Percentiles rank a stretch among this genome's conserved stretches.
Conservation (phyloP, 192 early-diverging fungal species). For the Linnemannia schmuckeri region DNA sequence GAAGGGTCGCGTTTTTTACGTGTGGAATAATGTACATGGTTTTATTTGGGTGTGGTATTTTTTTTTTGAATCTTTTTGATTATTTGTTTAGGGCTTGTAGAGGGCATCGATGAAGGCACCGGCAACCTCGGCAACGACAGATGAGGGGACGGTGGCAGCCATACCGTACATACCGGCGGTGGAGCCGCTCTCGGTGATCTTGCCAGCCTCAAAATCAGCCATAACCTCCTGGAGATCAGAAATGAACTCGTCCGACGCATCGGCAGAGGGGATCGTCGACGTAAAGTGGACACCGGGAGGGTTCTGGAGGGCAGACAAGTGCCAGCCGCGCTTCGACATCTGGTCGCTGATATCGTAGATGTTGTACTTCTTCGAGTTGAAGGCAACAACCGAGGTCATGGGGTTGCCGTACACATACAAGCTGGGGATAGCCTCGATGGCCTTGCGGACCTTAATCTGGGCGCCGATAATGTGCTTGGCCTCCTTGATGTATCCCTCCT, state of each 20-base stretch:
- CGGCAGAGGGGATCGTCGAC: conserved; percentile 85
- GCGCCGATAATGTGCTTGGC: conserved; percentile 85
- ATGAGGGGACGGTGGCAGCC: conserved; percentile 89
- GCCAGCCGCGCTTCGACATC: conserved; percentile 86
- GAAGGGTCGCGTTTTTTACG: background rate
- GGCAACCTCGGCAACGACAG: conserved; percentile 89
- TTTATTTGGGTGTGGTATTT: conserved; percentile 1
- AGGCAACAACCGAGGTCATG: conserved; percentile 83
- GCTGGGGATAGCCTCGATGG: conserved; percentile 74
- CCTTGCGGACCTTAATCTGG: conserved; percentile 63
- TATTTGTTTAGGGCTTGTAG: conserved; percentile 68
- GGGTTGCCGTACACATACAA: conserved; percentile 91
- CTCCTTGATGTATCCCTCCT: conserved; percentile 86
- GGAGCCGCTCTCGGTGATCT: conserved; percentile 75
- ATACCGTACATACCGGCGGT: conserved; percentile 95
- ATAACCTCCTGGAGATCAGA: conserved; percentile 84
- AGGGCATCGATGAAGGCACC: conserved; percentile 90
- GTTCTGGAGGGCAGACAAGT: conserved; percentile 89
- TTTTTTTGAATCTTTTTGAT: background rate
- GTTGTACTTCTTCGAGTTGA: conserved; percentile 80
- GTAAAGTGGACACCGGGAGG: conserved; percentile 92
- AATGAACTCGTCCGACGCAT: conserved; percentile 78
- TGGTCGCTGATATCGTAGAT: conserved; percentile 89
- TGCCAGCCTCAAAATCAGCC: conserved; percentile 74
- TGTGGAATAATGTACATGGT: background rate